A percentile compares a stretch with the other conserved stretches of the same genome.
These are phyloP conservation scores for Dimargaris verticillata DNA, from an alignment of 192 early-diverging fungal genomes.

Conservation along the genomic window DNA sequence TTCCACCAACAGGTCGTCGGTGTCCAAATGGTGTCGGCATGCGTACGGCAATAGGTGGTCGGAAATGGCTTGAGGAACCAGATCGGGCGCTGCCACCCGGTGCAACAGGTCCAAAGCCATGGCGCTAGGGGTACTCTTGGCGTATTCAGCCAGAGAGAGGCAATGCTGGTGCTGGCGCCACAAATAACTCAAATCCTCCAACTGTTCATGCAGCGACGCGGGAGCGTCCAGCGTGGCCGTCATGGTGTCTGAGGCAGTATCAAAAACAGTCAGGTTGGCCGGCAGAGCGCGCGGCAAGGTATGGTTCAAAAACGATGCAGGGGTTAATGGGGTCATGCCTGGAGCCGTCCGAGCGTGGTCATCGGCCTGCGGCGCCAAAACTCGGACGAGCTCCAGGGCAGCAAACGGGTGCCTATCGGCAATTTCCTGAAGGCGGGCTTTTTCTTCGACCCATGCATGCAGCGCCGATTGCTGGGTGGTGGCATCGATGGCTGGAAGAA, in stretches of 20 bases:
- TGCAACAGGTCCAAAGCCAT: constrained; percentile 42
- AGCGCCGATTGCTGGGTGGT: constrained; percentile 18
- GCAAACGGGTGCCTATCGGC: constrained; percentile 19
- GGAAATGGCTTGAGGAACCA: constrained; percentile 30
- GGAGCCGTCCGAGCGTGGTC: neutral
- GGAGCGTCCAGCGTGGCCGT: neutral
- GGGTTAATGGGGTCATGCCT: neutral
- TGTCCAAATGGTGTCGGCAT: constrained; percentile 28
- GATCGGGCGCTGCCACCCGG: constrained; percentile 38
- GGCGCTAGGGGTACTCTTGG: constrained; percentile 21
- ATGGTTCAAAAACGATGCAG: neutral
- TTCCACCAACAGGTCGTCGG: constrained; percentile 29
- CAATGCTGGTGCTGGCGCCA: constrained; percentile 29
- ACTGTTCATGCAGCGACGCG: constrained; percentile 23
- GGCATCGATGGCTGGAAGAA: constrained; percentile 24
- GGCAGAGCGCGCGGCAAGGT: neutral
- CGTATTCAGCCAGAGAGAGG: constrained; percentile 34
- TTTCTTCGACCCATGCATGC: constrained; percentile 33
- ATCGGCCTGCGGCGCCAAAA: constrained; percentile 18
- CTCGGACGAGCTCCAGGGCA: constrained; percentile 27
- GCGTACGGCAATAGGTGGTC: constrained; percentile 41
- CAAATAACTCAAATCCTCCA: constrained; percentile 36
- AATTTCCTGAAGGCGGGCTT: constrained; percentile 31
- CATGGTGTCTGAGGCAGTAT: neutral
- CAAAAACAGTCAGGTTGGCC: neutral